These are phyloP conservation scores for Microstegium vimineum DNA, from an alignment of 176 grass and related monocot genomes.

Conservation along the genomic window DNA sequence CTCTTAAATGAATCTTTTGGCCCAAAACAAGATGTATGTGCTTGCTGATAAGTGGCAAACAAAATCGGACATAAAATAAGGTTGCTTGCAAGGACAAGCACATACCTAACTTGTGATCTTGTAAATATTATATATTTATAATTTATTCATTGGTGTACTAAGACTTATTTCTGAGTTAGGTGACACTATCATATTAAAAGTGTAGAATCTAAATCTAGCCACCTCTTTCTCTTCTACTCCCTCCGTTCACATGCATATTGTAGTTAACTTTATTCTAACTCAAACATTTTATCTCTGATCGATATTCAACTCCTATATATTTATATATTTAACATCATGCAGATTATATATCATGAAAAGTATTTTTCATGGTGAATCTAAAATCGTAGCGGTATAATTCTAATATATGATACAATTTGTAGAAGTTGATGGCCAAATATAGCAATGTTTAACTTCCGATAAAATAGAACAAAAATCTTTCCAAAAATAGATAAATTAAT, in stretches of 20 bases:
- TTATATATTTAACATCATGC: background rate
- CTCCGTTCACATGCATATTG: background rate
- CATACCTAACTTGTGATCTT: slow-evolving; percentile 12
- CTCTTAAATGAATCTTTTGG: background rate
- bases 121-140: background rate
- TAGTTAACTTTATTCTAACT: background rate
- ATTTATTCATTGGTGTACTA: background rate
- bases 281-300: background rate
- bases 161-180: background rate
- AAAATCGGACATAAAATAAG: background rate
- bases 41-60: slow-evolving; percentile 9
- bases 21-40: background rate
- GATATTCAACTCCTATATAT: background rate
- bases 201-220: background rate
- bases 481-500: background rate
- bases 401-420: too few species aligned
- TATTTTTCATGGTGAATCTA: too few species aligned
- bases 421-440: background rate
- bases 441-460: background rate
- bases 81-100: slow-evolving; percentile 9
- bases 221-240: background rate
- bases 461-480: background rate
- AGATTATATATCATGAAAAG: too few species aligned
- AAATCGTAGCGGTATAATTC: too few species aligned
- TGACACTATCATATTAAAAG: background rate